Evolutionary conservation across 139 green algal genomes (phyloP).

Genomic region (Marvania coccoides): DNA sequence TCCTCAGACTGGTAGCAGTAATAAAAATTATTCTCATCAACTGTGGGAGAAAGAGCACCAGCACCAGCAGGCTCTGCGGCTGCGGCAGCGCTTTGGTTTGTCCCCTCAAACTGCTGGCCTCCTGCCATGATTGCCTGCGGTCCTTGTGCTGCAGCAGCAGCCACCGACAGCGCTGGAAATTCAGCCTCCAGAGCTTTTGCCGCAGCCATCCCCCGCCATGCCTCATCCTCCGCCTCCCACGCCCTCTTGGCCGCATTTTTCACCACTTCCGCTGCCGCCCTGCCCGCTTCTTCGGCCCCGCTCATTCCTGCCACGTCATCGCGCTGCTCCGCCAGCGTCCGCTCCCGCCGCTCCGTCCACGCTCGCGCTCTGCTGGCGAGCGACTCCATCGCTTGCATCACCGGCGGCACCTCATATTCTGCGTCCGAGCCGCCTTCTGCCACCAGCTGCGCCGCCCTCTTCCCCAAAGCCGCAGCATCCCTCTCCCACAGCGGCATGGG

Average conservation of each 20-base stretch:
- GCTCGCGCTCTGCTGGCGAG: slow-evolving; percentile 48
- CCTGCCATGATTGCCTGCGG: background rate
- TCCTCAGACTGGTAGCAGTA: slow-evolving; percentile 26
- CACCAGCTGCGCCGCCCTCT: slow-evolving; percentile 38
- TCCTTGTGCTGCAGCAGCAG: slow-evolving; percentile 3
- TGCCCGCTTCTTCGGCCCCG: background rate
- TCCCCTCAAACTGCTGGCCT: background rate
- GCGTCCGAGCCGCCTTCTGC: slow-evolving; percentile 43
- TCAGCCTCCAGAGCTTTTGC: background rate
- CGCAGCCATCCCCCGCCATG: background rate
- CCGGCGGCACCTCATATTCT: slow-evolving; percentile 41
- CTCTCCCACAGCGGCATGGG: slow-evolving; percentile 38
- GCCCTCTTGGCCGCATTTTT: slow-evolving; percentile 23
- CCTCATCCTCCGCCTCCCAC: background rate
- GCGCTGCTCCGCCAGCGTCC: slow-evolving; percentile 12
- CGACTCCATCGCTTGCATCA: slow-evolving; percentile 59
- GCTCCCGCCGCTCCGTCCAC: slow-evolving; percentile 39
- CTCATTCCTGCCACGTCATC: background rate
- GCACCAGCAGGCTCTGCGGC: background rate
- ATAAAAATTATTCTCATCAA: background rate
- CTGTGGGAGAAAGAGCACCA: slow-evolving; percentile 51
- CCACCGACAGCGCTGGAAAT: background rate
- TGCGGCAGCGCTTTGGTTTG: background rate
- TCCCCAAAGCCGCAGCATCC: slow-evolving; percentile 47
- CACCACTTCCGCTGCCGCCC: slow-evolving; percentile 8